Percentiles rank a stretch among this genome's conserved stretches.
phyloP scores from a whole-genome alignment of 805 yeast species.

The Lipomyces mesembrius region DNA sequence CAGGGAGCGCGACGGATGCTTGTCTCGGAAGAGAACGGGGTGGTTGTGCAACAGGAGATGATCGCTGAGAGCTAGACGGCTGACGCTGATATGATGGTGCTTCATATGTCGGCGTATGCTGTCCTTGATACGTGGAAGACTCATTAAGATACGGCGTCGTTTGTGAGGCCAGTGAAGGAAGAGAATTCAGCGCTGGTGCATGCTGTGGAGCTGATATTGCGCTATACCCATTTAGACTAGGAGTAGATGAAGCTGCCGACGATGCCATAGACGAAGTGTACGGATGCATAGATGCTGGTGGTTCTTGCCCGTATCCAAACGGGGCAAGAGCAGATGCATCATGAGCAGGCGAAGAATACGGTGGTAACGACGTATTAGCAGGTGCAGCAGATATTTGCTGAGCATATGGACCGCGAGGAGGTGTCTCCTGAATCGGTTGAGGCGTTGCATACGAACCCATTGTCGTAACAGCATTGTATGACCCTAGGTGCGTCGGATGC shows the following conservation, averaged over 20 bases:
- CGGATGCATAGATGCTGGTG: slow-evolving; percentile 1
- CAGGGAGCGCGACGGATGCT: slow-evolving; percentile 20
- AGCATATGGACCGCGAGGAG: neutral
- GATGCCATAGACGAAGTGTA: slow-evolving; percentile 1
- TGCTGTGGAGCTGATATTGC: slow-evolving; percentile 6
- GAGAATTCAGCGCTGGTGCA: neutral
- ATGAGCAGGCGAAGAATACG: neutral
- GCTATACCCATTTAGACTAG: slow-evolving; percentile 6
- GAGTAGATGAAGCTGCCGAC: slow-evolving; percentile 13
- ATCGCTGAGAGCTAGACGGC: slow-evolving; percentile 7
- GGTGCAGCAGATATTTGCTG: neutral
- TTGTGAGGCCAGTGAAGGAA: slow-evolving; percentile 20
- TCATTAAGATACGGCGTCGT: slow-evolving; percentile 18
- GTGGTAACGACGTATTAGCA: neutral
- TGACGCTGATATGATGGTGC: slow-evolving; percentile 6
- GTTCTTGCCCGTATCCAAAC: neutral
- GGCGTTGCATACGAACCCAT: neutral
- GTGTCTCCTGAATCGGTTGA: neutral
- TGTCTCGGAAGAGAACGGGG: slow-evolving; percentile 14
- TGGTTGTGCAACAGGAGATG: slow-evolving; percentile 6
- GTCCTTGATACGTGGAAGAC: slow-evolving; percentile 1
- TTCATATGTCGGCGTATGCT: slow-evolving; percentile 5
- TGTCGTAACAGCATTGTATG: neutral
- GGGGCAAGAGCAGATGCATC: neutral
- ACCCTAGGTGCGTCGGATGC: slow-evolving; percentile 35